Conservation (phyloP, 1,284 basidiomycete genomes). For the Agaricales sp. region DNA sequence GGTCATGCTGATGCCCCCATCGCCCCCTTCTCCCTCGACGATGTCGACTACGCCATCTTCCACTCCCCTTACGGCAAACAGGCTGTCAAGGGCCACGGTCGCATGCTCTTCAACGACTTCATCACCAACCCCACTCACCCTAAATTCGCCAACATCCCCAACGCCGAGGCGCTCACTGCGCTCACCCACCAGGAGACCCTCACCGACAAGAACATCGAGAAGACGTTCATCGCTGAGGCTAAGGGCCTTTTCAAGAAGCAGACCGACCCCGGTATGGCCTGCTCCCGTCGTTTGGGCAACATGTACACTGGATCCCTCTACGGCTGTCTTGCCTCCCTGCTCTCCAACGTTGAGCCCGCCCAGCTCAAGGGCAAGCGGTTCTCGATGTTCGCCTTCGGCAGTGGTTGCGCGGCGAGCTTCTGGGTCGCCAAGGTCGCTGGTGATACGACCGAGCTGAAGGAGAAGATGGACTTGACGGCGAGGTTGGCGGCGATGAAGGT, state of each 20-base stretch:
- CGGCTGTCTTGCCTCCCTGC: conserved; percentile 80
- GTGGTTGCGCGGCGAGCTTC: conserved; percentile 88
- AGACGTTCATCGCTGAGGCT: conserved; percentile 75
- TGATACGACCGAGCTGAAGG: conserved; percentile 70
- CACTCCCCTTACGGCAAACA: conserved; percentile 98
- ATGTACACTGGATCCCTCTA: conserved; percentile 99
- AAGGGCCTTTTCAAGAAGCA: conserved; percentile 64
- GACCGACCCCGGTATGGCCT: conserved; percentile 71
- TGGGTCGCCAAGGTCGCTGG: conserved; percentile 82
- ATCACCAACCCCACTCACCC: conserved; percentile 66
- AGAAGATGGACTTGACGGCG: conserved; percentile 72
- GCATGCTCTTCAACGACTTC: conserved; percentile 91
- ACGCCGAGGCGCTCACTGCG: conserved; percentile 59
- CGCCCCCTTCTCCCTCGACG: conserved; percentile 56
- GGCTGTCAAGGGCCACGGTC: conserved; percentile 95
- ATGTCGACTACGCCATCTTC: conserved; percentile 87
- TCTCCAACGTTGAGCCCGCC: conserved; percentile 60
- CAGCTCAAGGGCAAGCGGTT: conserved; percentile 73
- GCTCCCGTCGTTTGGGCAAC: conserved; percentile 87
- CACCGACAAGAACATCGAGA: conserved; percentile 92
- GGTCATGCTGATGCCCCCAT: conserved; percentile 28
- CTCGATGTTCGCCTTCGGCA: conserved; percentile 91
- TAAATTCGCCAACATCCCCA: conserved; percentile 66
- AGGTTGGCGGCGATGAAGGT: conserved; percentile 84
- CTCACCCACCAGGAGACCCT: conserved; percentile 67